Percentiles rank a stretch among this genome's conserved stretches.
Conservation (phyloP, 2,329 filamentous ascomycete genomes). For the Myriosclerotinia curreyana region DNA sequence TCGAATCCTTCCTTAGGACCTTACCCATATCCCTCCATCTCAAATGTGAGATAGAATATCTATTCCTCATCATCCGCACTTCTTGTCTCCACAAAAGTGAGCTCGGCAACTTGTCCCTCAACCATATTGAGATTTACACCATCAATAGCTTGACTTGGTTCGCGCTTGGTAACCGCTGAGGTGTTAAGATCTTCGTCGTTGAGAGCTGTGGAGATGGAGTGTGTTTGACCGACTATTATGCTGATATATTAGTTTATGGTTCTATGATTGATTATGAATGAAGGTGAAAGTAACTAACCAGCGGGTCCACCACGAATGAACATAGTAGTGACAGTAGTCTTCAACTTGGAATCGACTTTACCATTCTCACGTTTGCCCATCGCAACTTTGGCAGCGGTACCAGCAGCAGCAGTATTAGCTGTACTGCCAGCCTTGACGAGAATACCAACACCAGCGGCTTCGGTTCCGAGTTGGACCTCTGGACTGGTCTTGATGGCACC, state of each 20-base stretch:
- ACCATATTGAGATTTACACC: constrained; percentile 37
- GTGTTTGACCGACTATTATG: constrained; percentile 21
- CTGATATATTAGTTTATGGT: not conserved
- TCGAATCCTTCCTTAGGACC: not conserved
- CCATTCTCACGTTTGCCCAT: constrained; percentile 22
- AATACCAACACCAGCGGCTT: constrained; percentile 37
- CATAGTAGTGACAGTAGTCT: constrained; percentile 38
- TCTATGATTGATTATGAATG: not conserved
- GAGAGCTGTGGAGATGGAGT: constrained; percentile 9
- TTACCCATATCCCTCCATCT: not conserved
- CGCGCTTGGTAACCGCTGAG: constrained; percentile 26
- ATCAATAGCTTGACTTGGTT: constrained; percentile 30
- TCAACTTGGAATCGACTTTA: constrained; percentile 26
- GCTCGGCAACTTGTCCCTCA: constrained; percentile 36
- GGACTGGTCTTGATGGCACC: constrained; percentile 47
- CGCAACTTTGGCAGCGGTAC: constrained; percentile 5
- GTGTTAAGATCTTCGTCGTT: constrained; percentile 23
- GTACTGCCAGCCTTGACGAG: constrained; percentile 13
- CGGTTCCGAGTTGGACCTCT: constrained; percentile 49
- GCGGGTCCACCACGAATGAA: constrained; percentile 34
- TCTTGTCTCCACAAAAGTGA: constrained; percentile 37
- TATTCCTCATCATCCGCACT: constrained; percentile 31
- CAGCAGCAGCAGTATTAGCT: constrained; percentile 7
- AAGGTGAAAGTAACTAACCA: constrained; percentile 25
- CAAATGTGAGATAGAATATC: not conserved